Evolutionary conservation across 176 grass and related monocot species (phyloP).

Genomic region (Bromus sterilis): DNA sequence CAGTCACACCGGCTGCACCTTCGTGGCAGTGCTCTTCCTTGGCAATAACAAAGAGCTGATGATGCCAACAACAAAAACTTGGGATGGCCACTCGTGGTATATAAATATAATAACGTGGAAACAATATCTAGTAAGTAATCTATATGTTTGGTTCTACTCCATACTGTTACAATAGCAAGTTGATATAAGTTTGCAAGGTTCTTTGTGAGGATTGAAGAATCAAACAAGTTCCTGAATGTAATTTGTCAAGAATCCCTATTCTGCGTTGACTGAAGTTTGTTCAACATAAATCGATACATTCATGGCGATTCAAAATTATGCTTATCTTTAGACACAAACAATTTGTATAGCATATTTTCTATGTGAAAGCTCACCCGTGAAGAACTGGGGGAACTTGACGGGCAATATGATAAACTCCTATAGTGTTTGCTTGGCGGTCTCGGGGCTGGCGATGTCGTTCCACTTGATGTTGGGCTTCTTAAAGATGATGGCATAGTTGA

Average conservation of each 20-base stretch:
- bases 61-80: too few species aligned
- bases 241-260: background rate
- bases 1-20: too few species aligned
- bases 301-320: background rate
- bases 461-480: constrained; percentile 98
- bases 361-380: constrained; percentile 53
- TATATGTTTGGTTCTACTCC: too few species aligned
- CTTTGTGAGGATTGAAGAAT: background rate
- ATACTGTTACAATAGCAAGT: too few species aligned
- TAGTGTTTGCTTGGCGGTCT: constrained; percentile 90
- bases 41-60: too few species aligned
- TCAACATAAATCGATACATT: too few species aligned
- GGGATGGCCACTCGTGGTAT: too few species aligned
- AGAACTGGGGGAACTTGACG: constrained; percentile 98
- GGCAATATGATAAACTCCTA: constrained; percentile 92
- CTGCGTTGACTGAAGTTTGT: background rate
- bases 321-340: background rate
- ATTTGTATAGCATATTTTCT: background rate
- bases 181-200: background rate
- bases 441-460: constrained; percentile 85
- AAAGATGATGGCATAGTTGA: constrained; percentile 83
- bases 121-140: too few species aligned
- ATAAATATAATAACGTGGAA: too few species aligned
- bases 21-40: too few species aligned
- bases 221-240: background rate